phyloP scores from a whole-genome alignment of 2,329 filamentous ascomycete genomes.

The Hirsutella thompsonii region DNA sequence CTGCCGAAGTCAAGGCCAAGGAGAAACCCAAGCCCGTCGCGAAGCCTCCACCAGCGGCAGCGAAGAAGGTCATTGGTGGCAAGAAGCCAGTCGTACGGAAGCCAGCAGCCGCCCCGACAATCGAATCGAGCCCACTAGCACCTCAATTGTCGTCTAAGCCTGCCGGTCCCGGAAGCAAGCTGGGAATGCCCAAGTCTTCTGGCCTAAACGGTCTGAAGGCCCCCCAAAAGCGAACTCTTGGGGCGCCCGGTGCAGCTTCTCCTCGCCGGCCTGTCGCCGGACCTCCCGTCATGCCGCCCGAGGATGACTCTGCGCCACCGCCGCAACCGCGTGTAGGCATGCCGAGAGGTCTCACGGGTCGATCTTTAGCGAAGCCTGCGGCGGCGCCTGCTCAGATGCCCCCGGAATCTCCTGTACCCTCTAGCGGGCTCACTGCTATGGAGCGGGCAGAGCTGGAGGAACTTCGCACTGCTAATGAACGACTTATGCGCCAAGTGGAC shows the following conservation, averaged over 20 bases:
- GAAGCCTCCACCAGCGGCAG: constrained; percentile 31
- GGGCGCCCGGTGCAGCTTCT: constrained; percentile 35
- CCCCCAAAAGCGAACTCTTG: constrained; percentile 41
- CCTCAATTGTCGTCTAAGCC: constrained; percentile 44
- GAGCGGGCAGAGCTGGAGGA: constrained; percentile 91
- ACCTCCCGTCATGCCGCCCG: constrained; percentile 34
- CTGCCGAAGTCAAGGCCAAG: constrained; percentile 34
- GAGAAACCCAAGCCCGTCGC: constrained; percentile 70
- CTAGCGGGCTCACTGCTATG: constrained; percentile 57
- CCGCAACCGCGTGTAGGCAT: constrained; percentile 51
- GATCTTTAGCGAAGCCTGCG: constrained; percentile 69
- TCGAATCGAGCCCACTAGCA: constrained; percentile 40
- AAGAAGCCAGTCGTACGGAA: constrained; percentile 20
- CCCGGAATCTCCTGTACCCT: constrained; percentile 43
- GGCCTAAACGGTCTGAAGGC: constrained; percentile 46
- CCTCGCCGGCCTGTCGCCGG: constrained; percentile 37
- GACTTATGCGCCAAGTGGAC: constrained; percentile 60
- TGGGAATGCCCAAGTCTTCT: constrained; percentile 40
- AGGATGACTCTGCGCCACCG: constrained; percentile 47
- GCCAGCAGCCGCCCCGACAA: constrained; percentile 24
- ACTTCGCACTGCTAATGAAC: constrained; percentile 70
- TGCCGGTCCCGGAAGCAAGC: constrained; percentile 31
- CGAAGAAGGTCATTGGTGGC: constrained; percentile 33
- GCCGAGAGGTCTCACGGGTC: constrained; percentile 69
- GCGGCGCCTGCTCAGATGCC: constrained; percentile 35